Conservation (phyloP, 768 basidiomycete species). For the Mycena filopes region DNA sequence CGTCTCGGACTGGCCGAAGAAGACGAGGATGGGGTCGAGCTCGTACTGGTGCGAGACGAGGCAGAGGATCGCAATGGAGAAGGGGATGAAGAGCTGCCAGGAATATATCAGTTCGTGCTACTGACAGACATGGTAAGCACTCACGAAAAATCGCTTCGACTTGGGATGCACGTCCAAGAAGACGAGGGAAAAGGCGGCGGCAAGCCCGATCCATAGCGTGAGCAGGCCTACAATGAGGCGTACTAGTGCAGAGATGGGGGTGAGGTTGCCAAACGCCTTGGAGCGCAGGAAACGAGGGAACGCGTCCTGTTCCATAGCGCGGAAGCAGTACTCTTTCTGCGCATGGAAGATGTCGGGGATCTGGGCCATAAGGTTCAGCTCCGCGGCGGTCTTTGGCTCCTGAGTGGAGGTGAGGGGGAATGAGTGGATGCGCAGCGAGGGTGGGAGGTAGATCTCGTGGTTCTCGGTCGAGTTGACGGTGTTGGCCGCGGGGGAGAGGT, state of each 20-base stretch:
- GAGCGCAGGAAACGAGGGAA: constrained; percentile 94
- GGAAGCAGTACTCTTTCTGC: constrained; percentile 97
- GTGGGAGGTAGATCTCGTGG: constrained; percentile 98
- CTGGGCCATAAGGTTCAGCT: constrained; percentile 83
- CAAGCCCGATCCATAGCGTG: constrained; percentile 94
- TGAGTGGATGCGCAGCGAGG: constrained; percentile 87
- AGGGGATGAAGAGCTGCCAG: constrained; percentile 91
- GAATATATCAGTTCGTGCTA: constrained; percentile 27
- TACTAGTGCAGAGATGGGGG: constrained; percentile 88
- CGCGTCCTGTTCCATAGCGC: constrained; percentile 95
- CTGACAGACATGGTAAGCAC: constrained; percentile 41
- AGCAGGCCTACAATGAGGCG: constrained; percentile 87
- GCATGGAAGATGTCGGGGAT: constrained; percentile 97
- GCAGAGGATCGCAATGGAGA: constrained; percentile 88
- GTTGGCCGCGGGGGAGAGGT: constrained; percentile 86
- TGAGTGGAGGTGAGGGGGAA: constrained; percentile 86
- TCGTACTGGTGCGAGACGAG: constrained; percentile 97
- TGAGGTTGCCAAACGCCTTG: constrained; percentile 98
- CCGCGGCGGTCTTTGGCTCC: constrained; percentile 76
- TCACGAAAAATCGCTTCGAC: constrained; percentile 92
- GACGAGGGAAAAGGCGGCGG: constrained; percentile 88
- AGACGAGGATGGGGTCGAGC: constrained; percentile 94
- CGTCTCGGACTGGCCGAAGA: constrained; percentile 94
- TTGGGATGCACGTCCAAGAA: constrained; percentile 95
- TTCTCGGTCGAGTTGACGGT: constrained; percentile 85